These are phyloP conservation scores for Rhodosporidiobolus odoratus DNA, from an alignment of 768 basidiomycete genomes.

Conservation along the genomic window DNA sequence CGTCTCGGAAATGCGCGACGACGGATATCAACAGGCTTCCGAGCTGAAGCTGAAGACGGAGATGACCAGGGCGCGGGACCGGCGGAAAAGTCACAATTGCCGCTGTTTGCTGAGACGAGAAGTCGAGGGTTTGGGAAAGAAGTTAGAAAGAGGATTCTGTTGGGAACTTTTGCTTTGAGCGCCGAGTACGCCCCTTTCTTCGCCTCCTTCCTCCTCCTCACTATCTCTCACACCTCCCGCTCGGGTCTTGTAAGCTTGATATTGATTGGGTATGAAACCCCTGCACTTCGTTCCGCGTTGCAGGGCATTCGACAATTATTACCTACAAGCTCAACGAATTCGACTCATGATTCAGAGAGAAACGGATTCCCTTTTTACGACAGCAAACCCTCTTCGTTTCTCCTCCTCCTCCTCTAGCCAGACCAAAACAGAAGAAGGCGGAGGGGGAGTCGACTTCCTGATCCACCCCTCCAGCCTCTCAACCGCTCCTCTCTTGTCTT, in stretches of 20 bases:
- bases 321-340: conserved; percentile 81
- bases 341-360: conserved; percentile 67
- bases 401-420: background rate
- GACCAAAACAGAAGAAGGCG: background rate
- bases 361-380: conserved; percentile 64
- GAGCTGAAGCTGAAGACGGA: background rate
- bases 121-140: conserved; percentile 72
- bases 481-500: conserved; percentile 64
- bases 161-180: conserved; percentile 85
- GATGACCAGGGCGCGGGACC: background rate
- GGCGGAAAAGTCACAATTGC: conserved; percentile 35
- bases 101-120: conserved; percentile 61
- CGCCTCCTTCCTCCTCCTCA: background rate
- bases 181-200: conserved; percentile 64
- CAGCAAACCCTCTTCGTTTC: conserved; percentile 52
- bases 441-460: conserved; percentile 73
- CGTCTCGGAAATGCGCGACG: background rate
- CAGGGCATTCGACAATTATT: conserved; percentile 97
- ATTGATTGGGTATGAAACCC: background rate
- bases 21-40: conserved; percentile 6
- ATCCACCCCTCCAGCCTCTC: conserved; percentile 81
- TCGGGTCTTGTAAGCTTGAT: too few species aligned
- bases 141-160: conserved; percentile 75
- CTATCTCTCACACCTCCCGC: background rate
- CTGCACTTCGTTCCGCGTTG: background rate